Evolutionary conservation across 768 basidiomycete genomes (phyloP).

Genomic region (Daedaleopsis nitida): DNA sequence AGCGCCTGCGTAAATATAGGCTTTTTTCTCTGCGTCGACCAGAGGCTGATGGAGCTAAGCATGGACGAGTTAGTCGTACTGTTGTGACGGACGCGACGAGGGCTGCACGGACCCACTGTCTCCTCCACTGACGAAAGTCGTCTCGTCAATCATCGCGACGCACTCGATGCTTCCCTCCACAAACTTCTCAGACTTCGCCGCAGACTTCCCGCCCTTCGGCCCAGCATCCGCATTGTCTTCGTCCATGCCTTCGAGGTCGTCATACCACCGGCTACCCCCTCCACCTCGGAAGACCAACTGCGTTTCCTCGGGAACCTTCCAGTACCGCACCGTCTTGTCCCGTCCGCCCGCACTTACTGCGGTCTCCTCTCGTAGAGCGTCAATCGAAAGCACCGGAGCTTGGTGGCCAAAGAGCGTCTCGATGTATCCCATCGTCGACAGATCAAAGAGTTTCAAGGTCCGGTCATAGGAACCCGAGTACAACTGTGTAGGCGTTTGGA

Average conservation of each 20-base stretch:
- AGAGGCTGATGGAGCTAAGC: conserved; percentile 83
- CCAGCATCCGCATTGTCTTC: conserved; percentile 47
- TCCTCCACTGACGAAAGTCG: conserved; percentile 89
- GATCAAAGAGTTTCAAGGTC: conserved; percentile 86
- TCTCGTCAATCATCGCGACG: conserved; percentile 94
- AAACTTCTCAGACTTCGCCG: conserved; percentile 48
- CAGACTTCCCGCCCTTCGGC: conserved; percentile 32
- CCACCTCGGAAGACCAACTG: conserved; percentile 97
- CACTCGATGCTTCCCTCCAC: conserved; percentile 92
- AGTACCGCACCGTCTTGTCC: conserved; percentile 91
- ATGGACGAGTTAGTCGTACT: too few species aligned
- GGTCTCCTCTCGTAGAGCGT: conserved; percentile 80
- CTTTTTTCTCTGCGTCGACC: conserved; percentile 93
- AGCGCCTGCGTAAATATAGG: conserved; percentile 84
- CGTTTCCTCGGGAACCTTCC: conserved; percentile 95
- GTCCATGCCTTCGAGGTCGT: conserved; percentile 78
- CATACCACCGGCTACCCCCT: conserved; percentile 77
- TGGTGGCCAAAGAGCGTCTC: conserved; percentile 98
- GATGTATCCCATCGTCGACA: conserved; percentile 84
- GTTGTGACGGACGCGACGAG: not conserved
- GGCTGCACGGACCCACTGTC: conserved; percentile 82
- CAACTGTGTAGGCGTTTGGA: conserved; percentile 44
- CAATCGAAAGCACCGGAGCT: conserved; percentile 77
- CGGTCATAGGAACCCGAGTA: conserved; percentile 85
- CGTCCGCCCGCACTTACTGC: conserved; percentile 87